Base-by-base conservation (phyloP, 2,329 filamentous ascomycete species). In the Cladosporium oxysporum region DNA sequence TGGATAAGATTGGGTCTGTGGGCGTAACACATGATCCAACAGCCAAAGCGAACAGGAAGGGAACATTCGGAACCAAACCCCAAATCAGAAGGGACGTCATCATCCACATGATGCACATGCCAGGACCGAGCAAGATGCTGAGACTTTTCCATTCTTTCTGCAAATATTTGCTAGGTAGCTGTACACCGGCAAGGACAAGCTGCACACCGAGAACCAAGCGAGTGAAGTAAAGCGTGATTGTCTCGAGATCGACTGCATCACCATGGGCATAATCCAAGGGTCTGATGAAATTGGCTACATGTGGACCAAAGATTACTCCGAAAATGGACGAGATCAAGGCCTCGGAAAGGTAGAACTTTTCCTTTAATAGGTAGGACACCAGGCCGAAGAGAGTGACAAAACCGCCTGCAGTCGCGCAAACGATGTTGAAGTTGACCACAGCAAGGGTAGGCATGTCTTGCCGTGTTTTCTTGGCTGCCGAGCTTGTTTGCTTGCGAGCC, bases 351-450 rank as follows among this genome's bases (percentile, higher is more conserved):
- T 97, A 97, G 75, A 91, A 94, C 66, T 88, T 90, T 80, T 97
- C 93, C 76, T 97, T 97, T 75, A 91, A 84, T 21, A 97, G 84
- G 75, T 93, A 96, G 0, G 92, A 97, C 0, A 97, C 92, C 52
- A 97, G 81, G 3, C 92, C 93, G 74, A 96, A 97, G n/a, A 96
- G 71, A 0, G 91, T 92, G 68, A 97, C 88, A 80, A 96, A 97
- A 1, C 91, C 93, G 16, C 93, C 93, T 14, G 96, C 79, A 8
- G 91, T 86, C 62, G 91, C 89, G 75, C 91, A 88, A 64, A 93
- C 86, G 69, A 95, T 90, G 79, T 96, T 96, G 83, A 96, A 96
- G 76, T 93, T 90, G 69, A 85, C 88, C 37, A 90, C 73, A 6
- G 84, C 84, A 52, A 93, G 81, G 52, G 82, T 87, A 67, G 87